phyloP scores from a whole-genome alignment of 2,329 filamentous ascomycete species.

The Phialophora verrucosa region DNA sequence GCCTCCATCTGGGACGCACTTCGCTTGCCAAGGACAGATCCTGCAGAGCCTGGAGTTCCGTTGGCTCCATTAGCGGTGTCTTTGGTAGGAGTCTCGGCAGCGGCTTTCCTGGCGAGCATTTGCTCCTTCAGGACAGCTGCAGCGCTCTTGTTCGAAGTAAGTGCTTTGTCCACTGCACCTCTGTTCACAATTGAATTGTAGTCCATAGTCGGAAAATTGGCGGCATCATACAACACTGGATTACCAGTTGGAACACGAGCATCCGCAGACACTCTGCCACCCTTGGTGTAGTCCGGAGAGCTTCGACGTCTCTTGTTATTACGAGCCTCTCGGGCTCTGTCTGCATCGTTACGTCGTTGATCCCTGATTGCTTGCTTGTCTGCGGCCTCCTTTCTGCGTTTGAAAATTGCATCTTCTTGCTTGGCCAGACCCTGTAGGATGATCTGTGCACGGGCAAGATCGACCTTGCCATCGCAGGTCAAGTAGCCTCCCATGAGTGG shows the following conservation, averaged over 20 bases:
- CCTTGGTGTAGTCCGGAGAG: slow-evolving; percentile 51
- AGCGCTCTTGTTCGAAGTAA: slow-evolving; percentile 89
- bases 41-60: slow-evolving; percentile 30
- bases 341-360: slow-evolving; percentile 77
- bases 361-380: slow-evolving; percentile 80
- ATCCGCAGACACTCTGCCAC: slow-evolving; percentile 33
- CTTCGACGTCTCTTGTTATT: slow-evolving; percentile 51
- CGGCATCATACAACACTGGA: slow-evolving; percentile 30
- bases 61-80: slow-evolving; percentile 44
- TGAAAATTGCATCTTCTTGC: slow-evolving; percentile 93
- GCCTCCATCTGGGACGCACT: slow-evolving; percentile 10
- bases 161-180: slow-evolving; percentile 68
- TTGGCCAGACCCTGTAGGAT: slow-evolving; percentile 88
- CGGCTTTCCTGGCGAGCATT: slow-evolving; percentile 59
- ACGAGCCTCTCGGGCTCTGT: slow-evolving; percentile 50
- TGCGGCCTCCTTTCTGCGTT: slow-evolving; percentile 81
- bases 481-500: slow-evolving; percentile 92
- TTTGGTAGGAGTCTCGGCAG: slow-evolving; percentile 44
- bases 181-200: slow-evolving; percentile 88
- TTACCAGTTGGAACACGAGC: slow-evolving; percentile 48
- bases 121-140: slow-evolving; percentile 85
- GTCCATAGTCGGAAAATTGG: slow-evolving; percentile 61
- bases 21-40: slow-evolving; percentile 14
- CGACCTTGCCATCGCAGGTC: slow-evolving; percentile 91
- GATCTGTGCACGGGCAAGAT: slow-evolving; percentile 82